Evolutionary conservation across 169 alveolate species (phyloP), one percentile per base, ranked within the genome.

Genomic region (Nephromyces sp.): DNA sequence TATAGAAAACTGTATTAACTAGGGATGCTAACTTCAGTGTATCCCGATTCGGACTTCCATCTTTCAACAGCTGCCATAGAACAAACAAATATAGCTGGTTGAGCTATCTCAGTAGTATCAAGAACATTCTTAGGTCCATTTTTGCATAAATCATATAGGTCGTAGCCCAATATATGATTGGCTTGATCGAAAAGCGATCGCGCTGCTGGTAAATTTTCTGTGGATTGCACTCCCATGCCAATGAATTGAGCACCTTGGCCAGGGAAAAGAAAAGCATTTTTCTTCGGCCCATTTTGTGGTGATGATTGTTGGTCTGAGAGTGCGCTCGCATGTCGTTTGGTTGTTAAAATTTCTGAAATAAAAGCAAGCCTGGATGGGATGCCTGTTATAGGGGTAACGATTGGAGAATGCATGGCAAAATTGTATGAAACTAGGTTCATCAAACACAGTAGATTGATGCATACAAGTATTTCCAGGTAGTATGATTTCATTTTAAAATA

Each of bases 231-330:
- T 6, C 85, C 88, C 88, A 82, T 82, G 51, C 78, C 80, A 8
- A 78, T 27, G 31, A 53, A 32, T 35, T 83, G 88, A 65, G 82
- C 84, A 15, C 88, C 88, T 66, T 83, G 88, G 30, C 88, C 88
- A 31, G 88, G 88, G 57, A 83, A 83, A 62, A 83, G 74, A 69
- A 79, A 79, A 25, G 83, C 80, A 31, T 66, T 32, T 63, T n/a
- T n/a, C n/a, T n/a, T n/a, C n/a, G n/a, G n/a, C n/a, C n/a, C n/a
- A n/a, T n/a, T n/a, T n/a, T n/a, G n/a, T n/a, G n/a, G n/a, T n/a
- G n/a, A n/a, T n/a, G n/a, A n/a, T n/a, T n/a, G n/a, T n/a, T n/a
- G n/a, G n/a, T n/a, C n/a, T n/a, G n/a, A n/a, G n/a, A n/a, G n/a
- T n/a, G n/a, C n/a, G n/a, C n/a, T n/a, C n/a, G n/a, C n/a, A n/a